Conservation (phyloP, 1,139 yeast species). For the Debaryomycetaceae sp. region DNA sequence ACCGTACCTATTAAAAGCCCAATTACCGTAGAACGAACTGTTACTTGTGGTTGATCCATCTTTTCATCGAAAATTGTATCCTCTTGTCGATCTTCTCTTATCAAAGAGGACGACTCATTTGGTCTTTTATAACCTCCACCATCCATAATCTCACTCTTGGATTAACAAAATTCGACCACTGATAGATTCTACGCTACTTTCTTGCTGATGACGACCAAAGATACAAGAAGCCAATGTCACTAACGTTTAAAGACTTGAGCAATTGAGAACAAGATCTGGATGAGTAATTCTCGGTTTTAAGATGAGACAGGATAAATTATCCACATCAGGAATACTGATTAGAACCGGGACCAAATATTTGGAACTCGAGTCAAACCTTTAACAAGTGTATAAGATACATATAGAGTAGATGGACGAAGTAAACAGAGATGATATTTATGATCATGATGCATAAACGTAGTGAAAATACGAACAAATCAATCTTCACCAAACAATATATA, state of each 20-base stretch:
- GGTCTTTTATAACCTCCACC: background rate
- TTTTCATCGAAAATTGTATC: constrained; percentile 27
- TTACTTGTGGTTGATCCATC: constrained; percentile 55
- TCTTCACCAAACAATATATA: constrained; percentile 74
- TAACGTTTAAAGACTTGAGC: too few relatives aligned
- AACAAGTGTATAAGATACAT: background rate
- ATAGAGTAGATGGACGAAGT: background rate
- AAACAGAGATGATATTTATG: background rate
- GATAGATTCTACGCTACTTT: too few relatives aligned
- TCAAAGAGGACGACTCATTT: background rate
- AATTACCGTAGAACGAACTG: constrained; percentile 65
- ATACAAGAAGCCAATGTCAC: too few relatives aligned
- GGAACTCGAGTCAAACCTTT: background rate
- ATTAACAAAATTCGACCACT: too few relatives aligned
- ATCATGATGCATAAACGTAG: background rate
- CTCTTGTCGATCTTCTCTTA: background rate
- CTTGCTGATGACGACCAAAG: too few relatives aligned
- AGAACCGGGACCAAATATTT: background rate
- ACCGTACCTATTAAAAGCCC: constrained; percentile 79
- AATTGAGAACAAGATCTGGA: background rate
- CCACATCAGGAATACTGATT: background rate
- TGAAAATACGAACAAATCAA: constrained; percentile 11
- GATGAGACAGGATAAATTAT: background rate
- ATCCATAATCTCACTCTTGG: background rate
- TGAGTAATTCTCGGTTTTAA: background rate